Conservation (phyloP, 2,329 filamentous ascomycete genomes). For the Samsoniella hepiali region DNA sequence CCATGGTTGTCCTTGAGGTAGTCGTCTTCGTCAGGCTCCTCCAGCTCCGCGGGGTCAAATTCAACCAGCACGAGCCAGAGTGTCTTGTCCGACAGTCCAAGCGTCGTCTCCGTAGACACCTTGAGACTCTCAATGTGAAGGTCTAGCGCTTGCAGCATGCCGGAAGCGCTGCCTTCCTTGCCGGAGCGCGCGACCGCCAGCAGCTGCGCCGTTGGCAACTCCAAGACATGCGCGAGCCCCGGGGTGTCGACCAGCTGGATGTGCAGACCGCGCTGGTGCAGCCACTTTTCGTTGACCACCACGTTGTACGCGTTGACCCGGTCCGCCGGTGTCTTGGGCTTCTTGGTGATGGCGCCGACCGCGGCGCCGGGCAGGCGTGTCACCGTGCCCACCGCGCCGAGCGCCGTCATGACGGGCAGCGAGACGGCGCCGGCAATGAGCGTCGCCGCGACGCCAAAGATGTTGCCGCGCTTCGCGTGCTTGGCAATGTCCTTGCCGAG, state of each 20-base stretch:
- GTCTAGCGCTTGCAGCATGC: slow-evolving; percentile 11
- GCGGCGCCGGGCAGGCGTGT: slow-evolving; percentile 34
- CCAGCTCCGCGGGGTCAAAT: background rate
- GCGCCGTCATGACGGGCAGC: slow-evolving; percentile 37
- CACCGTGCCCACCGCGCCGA: slow-evolving; percentile 35
- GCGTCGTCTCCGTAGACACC: background rate
- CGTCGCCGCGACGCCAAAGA: slow-evolving; percentile 37
- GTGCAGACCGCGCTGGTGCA: slow-evolving; percentile 37
- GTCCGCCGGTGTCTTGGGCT: slow-evolving; percentile 40
- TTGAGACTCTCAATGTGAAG: slow-evolving; percentile 7
- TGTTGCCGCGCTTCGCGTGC: slow-evolving; percentile 38
- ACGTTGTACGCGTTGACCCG: slow-evolving; percentile 40
- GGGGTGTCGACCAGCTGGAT: slow-evolving; percentile 35
- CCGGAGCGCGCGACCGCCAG: slow-evolving; percentile 14
- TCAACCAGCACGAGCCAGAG: slow-evolving; percentile 17
- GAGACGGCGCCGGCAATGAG: slow-evolving; percentile 37
- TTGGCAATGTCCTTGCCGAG: slow-evolving; percentile 35
- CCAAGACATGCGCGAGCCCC: slow-evolving; percentile 22
- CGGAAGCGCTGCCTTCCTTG: slow-evolving; percentile 17
- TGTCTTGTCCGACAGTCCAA: slow-evolving; percentile 16
- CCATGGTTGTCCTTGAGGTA: too few relatives aligned
- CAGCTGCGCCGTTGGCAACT: slow-evolving; percentile 20
- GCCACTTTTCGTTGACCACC: slow-evolving; percentile 44
- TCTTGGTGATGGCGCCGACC: slow-evolving; percentile 32
- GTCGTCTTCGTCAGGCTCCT: background rate